phyloP scores from a whole-genome alignment of 805 yeast genomes.

The Debaryomyces tyrocola region DNA sequence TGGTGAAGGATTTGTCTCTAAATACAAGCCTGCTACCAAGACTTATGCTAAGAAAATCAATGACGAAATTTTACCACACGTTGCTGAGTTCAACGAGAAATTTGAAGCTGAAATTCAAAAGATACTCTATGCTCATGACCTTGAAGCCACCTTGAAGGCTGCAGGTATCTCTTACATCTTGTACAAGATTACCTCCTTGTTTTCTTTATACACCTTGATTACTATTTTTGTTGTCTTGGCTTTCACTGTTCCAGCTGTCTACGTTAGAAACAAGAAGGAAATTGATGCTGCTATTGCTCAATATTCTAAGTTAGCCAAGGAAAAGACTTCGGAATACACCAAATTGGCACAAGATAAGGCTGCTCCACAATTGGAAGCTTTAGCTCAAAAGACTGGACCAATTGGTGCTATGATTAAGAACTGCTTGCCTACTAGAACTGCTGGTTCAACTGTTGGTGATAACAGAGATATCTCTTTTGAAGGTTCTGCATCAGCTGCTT shows the following conservation, averaged over 20 bases:
- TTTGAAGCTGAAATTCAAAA: slow-evolving; percentile 56
- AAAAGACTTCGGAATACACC: slow-evolving; percentile 47
- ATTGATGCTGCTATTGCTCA: slow-evolving; percentile 64
- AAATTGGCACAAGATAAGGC: slow-evolving; percentile 40
- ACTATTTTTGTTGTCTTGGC: slow-evolving; percentile 56
- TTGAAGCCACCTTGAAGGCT: slow-evolving; percentile 71
- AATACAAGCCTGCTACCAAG: slow-evolving; percentile 62
- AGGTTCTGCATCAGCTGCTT: slow-evolving; percentile 16
- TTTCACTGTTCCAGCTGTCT: slow-evolving; percentile 76
- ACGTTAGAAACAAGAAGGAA: slow-evolving; percentile 71
- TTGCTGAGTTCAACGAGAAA: slow-evolving; percentile 47
- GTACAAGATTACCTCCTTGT: slow-evolving; percentile 71
- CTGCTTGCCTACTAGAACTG: slow-evolving; percentile 66
- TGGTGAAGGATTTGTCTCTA: slow-evolving; percentile 80
- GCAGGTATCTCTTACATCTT: slow-evolving; percentile 64
- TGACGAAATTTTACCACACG: slow-evolving; percentile 38
- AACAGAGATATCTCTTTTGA: slow-evolving; percentile 16
- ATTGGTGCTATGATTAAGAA: slow-evolving; percentile 59
- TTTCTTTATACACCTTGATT: slow-evolving; percentile 69
- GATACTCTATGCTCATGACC: slow-evolving; percentile 64
- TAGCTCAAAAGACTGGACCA: slow-evolving; percentile 64
- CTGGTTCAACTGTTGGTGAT: slow-evolving; percentile 63
- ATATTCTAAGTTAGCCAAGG: slow-evolving; percentile 45
- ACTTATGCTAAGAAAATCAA: slow-evolving; percentile 36
- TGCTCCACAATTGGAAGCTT: slow-evolving; percentile 58